Base-by-base conservation (phyloP, 2,329 filamentous ascomycete genomes). In the Colletotrichum graminicola region DNA sequence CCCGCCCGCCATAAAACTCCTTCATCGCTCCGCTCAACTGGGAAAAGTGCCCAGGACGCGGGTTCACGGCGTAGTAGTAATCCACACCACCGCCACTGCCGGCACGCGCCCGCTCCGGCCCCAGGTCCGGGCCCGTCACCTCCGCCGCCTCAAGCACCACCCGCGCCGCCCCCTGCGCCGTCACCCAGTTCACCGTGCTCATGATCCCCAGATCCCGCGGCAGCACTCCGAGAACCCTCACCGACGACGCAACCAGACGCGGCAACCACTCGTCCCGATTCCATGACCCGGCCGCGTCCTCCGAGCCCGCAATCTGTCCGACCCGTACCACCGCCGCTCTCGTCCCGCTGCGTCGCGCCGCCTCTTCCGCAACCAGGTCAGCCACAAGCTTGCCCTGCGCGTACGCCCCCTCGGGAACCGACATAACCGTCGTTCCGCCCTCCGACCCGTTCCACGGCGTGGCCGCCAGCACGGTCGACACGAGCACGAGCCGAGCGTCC, bases 111-210 rank as follows among this genome's bases (percentile, higher is more conserved):
- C 54, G 36, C 76, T 32, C 32, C 32, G 32, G 32, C 32, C 32
- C n/a, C n/a, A n/a, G n/a, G n/a, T n/a, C n/a, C n/a, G n/a, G n/a
- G n/a, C n/a, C 74, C 2, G 79, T 77, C 5, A 82, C 77, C 23
- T 82, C 80, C 2, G 79, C 76, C 3, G 86, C 80, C 63, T 89
- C 87, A 32, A 85, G 78, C 55, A 89, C 77, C 3, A 85, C 77
- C 0, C 77, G 76, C 1, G 86, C 84, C 26, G 87, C 82, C 36
- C 79, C 75, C 67, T 86, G 87, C 5, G 86, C 81, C 0, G 88
- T 86, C 3, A 86, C 80, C 88, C 88, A 90, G 75, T 89, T 87
- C 1, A 89, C 80, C 0, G 76, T 76, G 6, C 83, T 76, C 75
- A 83, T 78, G 1, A 74, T 67, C 0, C 86, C 88, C 0, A 89